A percentile compares a stretch with the other conserved stretches of the same genome.
These are phyloP conservation scores for Colletotrichum sp. DNA, from an alignment of 2,329 filamentous ascomycete genomes.

Conservation along the genomic window DNA sequence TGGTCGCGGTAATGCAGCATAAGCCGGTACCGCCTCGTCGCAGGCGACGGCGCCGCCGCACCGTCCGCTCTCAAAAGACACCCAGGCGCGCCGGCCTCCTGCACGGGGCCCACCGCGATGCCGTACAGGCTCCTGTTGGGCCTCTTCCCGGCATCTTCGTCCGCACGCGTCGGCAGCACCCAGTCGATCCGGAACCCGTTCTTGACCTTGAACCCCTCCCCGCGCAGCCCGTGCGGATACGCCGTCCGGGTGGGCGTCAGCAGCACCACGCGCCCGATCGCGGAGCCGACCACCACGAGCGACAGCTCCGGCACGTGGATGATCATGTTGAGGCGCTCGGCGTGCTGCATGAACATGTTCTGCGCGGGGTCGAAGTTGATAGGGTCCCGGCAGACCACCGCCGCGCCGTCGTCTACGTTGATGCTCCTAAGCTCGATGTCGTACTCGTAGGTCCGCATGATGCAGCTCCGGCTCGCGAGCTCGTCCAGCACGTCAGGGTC, in stretches of 20 bases:
- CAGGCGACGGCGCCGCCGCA: conserved; percentile 26
- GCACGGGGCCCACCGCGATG: conserved; percentile 70
- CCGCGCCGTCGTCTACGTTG: conserved; percentile 20
- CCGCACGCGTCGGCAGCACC: conserved; percentile 50
- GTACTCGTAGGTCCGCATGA: conserved; percentile 55
- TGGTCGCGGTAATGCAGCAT: conserved; percentile 77
- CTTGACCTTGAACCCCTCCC: conserved; percentile 25
- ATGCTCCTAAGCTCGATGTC: conserved; percentile 51
- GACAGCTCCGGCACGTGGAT: conserved; percentile 71
- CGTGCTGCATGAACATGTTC: conserved; percentile 19
- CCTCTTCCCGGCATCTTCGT: conserved; percentile 50
- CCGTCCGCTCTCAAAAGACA: conserved; percentile 18
- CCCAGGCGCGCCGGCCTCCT: conserved; percentile 40
- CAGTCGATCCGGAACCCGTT: conserved; percentile 59
- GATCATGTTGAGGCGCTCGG: conserved; percentile 59
- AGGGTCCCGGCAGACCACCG: conserved; percentile 35
- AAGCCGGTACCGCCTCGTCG: conserved; percentile 64
- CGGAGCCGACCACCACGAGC: conserved; percentile 70
- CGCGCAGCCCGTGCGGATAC: neutral
- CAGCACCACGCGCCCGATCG: conserved; percentile 69
- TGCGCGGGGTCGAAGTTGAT: conserved; percentile 27
- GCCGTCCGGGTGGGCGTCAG: conserved; percentile 54
- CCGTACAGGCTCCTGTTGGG: conserved; percentile 65
- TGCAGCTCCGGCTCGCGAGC: conserved; percentile 29
- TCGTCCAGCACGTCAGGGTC: conserved; percentile 1